phyloP scores from a whole-genome alignment of 1,284 basidiomycete genomes.

The Chalciporus sp. region DNA sequence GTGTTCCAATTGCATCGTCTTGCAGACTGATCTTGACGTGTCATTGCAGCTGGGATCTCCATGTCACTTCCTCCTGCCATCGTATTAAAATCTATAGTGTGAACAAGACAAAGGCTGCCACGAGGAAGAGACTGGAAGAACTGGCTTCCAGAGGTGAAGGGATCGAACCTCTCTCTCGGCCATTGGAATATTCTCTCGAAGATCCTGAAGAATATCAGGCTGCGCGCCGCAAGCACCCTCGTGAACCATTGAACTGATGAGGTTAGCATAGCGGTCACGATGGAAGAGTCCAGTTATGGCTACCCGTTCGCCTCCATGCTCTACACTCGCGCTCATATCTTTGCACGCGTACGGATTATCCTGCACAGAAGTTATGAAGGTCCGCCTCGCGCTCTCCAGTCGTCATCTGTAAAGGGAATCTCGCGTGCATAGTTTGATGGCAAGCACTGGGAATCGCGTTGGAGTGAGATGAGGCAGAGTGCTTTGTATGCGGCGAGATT shows the following conservation, averaged over 20 bases:
- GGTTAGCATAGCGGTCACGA: background rate
- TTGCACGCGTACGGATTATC: no score
- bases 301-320: constrained; percentile 28
- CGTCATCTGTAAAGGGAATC: constrained; percentile 29
- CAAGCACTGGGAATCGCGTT: constrained; percentile 38
- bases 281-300: constrained; percentile 24
- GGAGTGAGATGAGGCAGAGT: constrained; percentile 38
- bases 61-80: constrained; percentile 57
- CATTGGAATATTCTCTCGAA: constrained; percentile 14
- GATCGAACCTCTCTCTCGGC: constrained; percentile 14
- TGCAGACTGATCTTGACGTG: background rate
- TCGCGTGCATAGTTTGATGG: constrained; percentile 39
- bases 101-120: constrained; percentile 45
- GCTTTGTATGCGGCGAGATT: constrained; percentile 29
- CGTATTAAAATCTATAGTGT: constrained; percentile 58
- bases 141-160: constrained; percentile 41
- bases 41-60: constrained; percentile 50
- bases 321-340: background rate
- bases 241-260: constrained; percentile 12
- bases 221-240: constrained; percentile 11
- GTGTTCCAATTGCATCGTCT: background rate
- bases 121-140: constrained; percentile 43
- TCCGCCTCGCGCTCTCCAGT: constrained; percentile 37
- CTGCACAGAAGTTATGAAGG: constrained; percentile 28
- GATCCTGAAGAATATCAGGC: constrained; percentile 11